These are phyloP conservation scores for Physaria fendleri DNA, from an alignment of 345 rosid genomes.

Conservation along the genomic window DNA sequence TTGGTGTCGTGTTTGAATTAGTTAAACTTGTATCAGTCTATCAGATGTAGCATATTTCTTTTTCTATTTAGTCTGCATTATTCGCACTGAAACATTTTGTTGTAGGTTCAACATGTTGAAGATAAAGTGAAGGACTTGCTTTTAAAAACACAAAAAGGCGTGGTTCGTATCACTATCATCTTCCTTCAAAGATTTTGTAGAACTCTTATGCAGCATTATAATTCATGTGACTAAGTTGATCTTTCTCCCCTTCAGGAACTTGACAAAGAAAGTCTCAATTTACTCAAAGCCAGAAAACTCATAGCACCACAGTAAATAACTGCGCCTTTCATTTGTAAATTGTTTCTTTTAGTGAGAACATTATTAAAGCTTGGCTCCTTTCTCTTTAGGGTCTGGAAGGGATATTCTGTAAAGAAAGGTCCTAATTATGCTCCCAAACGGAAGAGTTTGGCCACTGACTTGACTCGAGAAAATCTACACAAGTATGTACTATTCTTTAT, in stretches of 20 bases:
- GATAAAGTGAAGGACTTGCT: conserved; percentile 68
- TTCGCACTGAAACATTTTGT: neutral
- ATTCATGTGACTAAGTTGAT: neutral
- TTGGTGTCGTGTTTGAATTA: neutral
- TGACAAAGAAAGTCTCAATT: conserved; percentile 44
- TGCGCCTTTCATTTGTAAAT: neutral
- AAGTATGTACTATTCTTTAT: conserved; percentile 35
- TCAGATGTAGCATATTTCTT: neutral
- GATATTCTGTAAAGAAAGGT: conserved; percentile 45
- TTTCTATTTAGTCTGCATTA: neutral
- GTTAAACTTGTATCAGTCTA: no score
- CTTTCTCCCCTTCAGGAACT: conserved; percentile 40
- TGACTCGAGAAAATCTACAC: conserved; percentile 85
- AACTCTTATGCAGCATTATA: neutral
- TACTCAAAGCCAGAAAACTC: conserved; percentile 78
- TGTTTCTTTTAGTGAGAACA: neutral
- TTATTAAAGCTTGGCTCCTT: neutral
- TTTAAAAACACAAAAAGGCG: conserved; percentile 44
- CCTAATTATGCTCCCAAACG: conserved; percentile 74
- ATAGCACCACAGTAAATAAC: conserved; percentile 47
- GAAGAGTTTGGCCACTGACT: conserved; percentile 70
- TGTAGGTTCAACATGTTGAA: conserved; percentile 77
- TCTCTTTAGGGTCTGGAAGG: conserved; percentile 66
- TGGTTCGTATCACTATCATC: conserved; percentile 41
- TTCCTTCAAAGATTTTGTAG: neutral